Conservation (phyloP, 129 eudicot genomes). For the Saposhnikovia divaricata region DNA sequence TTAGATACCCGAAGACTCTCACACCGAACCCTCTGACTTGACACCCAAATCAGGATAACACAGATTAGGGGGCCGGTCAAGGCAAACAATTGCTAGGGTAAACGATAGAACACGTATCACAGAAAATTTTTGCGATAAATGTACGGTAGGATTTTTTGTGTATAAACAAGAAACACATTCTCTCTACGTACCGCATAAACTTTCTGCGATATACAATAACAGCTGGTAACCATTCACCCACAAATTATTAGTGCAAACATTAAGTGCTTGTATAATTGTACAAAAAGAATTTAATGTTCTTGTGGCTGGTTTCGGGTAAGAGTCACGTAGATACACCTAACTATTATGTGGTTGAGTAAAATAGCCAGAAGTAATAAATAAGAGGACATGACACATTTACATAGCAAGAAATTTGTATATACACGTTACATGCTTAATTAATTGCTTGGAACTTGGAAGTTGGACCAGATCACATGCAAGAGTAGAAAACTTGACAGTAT, state of each 20-base stretch:
- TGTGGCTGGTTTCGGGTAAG: background rate
- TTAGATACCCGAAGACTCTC: background rate
- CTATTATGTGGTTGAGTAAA: background rate
- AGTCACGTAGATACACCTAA: conserved; percentile 2
- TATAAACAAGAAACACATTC: too few species aligned
- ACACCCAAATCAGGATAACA: background rate
- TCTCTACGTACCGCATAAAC: too few species aligned
- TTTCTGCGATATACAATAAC: too few species aligned
- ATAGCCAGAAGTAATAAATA: background rate
- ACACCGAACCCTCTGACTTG: background rate
- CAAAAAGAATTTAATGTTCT: background rate
- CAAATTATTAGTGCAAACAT: too few species aligned
- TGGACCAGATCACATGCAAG: background rate
- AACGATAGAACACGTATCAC: too few species aligned
- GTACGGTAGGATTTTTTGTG: too few species aligned
- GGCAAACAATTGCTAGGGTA: too few species aligned
- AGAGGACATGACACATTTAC: background rate
- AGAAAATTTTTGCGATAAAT: too few species aligned
- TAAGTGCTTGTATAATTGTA: background rate
- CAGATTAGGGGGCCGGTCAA: too few species aligned
- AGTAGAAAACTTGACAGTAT: background rate
- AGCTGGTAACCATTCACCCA: too few species aligned
- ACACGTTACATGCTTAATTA: background rate
- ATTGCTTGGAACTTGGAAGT: too few species aligned
- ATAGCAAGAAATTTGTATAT: background rate